A percentile compares a stretch with the other conserved stretches of the same genome.
Evolutionary conservation across 257 asterid genomes (phyloP).

Genomic region (Petunia axillaris): DNA sequence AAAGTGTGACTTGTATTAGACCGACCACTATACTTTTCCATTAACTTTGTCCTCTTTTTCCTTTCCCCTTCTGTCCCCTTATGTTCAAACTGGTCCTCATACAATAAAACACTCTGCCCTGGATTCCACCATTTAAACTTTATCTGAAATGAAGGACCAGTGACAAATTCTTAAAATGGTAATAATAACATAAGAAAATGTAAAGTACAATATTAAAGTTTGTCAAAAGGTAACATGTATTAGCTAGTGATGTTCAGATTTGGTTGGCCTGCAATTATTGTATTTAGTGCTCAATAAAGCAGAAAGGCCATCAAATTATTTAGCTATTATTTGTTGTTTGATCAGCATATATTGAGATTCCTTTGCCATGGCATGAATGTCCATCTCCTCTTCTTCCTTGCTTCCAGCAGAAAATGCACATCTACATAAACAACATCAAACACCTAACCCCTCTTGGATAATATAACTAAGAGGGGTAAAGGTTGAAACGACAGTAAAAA

Average conservation of each 20-base stretch:
- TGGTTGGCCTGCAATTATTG: constrained; percentile 19
- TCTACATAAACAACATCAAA: neutral
- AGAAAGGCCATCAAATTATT: neutral
- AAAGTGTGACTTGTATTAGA: neutral
- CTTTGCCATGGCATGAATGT: neutral
- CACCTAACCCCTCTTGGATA: neutral
- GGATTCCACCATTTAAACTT: constrained; percentile 12
- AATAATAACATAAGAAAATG: neutral
- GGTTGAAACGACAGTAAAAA: neutral
- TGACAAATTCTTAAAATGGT: neutral
- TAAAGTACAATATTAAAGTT: neutral
- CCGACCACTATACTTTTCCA: neutral
- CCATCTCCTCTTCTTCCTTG: neutral
- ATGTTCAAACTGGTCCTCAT: neutral
- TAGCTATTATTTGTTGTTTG: neutral
- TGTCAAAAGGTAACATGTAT: neutral
- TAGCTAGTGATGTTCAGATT: constrained; percentile 1
- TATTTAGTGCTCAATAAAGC: constrained; percentile 10
- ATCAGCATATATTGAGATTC: neutral
- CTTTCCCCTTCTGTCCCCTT: neutral
- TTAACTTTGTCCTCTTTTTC: neutral
- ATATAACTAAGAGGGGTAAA: neutral
- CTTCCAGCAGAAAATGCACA: neutral
- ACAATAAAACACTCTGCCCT: constrained; percentile 19
- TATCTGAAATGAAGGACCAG: neutral